Evolutionary conservation across 495 filamentous ascomycete species (phyloP).

Genomic region (Schizothecium vesticola): DNA sequence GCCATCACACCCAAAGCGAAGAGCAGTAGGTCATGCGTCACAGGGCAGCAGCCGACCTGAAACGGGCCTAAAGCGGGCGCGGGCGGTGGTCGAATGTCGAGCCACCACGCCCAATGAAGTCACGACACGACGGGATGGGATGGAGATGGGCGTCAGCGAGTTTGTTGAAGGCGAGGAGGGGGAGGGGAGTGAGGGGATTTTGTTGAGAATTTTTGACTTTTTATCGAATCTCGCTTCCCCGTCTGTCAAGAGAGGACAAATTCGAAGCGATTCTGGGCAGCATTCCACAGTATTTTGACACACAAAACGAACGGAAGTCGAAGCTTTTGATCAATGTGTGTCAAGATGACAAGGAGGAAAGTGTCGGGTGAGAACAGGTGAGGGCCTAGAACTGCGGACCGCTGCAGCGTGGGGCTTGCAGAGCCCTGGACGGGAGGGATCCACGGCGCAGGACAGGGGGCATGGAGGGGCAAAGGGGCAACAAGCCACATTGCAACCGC

Average conservation of each 20-base stretch:
- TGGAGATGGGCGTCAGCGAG: neutral
- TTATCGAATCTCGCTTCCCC: neutral
- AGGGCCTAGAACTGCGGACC: constrained; percentile 15
- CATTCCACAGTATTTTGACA: neutral
- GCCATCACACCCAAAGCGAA: constrained; percentile 7
- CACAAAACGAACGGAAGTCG: neutral
- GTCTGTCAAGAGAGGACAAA: neutral
- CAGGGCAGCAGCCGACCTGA: constrained; percentile 25
- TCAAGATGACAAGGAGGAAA: neutral
- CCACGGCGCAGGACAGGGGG: neutral
- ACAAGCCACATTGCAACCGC: constrained; percentile 33
- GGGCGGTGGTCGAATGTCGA: constrained; percentile 13
- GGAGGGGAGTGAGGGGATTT: neutral
- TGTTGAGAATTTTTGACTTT: neutral
- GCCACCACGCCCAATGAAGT: constrained; percentile 24
- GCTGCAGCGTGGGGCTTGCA: constrained; percentile 9
- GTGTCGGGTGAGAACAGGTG: neutral
- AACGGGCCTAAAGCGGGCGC: constrained; percentile 30
- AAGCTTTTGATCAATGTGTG: neutral
- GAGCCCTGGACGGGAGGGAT: neutral
- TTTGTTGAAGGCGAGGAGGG: neutral
- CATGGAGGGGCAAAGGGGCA: neutral
- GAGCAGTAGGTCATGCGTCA: constrained; percentile 18
- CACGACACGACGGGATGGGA: constrained; percentile 21
- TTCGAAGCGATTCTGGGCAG: neutral